Evolutionary conservation across 1,284 basidiomycete genomes (phyloP).

Genomic region (Polyporus tsugae): DNA sequence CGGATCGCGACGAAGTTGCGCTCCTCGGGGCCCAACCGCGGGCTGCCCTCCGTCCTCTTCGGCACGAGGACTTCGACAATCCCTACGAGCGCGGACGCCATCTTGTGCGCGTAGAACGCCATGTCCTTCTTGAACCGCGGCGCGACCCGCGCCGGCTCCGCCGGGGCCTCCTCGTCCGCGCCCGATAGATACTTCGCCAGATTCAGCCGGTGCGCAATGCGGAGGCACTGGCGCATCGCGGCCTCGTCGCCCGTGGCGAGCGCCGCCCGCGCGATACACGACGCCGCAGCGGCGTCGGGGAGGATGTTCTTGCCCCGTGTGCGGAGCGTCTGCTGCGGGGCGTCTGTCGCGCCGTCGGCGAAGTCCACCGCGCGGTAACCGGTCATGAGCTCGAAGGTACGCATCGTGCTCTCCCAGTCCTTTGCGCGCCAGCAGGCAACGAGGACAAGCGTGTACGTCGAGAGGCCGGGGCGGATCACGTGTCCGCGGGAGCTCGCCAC

Average conservation of each 20-base stretch:
- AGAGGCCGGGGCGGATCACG: constrained; percentile 54
- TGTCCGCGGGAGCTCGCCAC: constrained; percentile 41
- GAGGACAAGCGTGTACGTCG: constrained; percentile 64
- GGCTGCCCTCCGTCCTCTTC: constrained; percentile 24
- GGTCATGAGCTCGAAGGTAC: constrained; percentile 72
- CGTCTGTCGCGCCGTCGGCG: constrained; percentile 47
- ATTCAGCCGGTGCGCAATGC: constrained; percentile 58
- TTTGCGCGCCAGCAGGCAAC: constrained; percentile 62
- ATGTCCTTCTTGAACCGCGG: constrained; percentile 26
- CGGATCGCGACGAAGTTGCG: constrained; percentile 34
- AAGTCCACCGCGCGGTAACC: constrained; percentile 64
- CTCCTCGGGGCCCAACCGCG: constrained; percentile 20
- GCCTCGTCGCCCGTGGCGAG: constrained; percentile 48
- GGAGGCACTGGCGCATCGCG: constrained; percentile 63
- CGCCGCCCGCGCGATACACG: constrained; percentile 59
- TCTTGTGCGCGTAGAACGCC: constrained; percentile 34
- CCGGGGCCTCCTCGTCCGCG: constrained; percentile 6
- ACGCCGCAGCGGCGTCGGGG: constrained; percentile 54
- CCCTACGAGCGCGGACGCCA: constrained; percentile 34
- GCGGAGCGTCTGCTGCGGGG: constrained; percentile 19
- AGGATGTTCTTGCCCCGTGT: constrained; percentile 48
- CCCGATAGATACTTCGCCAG: constrained; percentile 31
- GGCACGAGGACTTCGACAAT: constrained; percentile 34
- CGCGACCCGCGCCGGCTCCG: constrained; percentile 9
- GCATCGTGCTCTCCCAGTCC: constrained; percentile 67